Percentiles rank a stretch among this genome's conserved stretches.
Evolutionary conservation across 2,329 filamentous ascomycete genomes (phyloP).

Genomic region (Pseudocercospora cruenta): DNA sequence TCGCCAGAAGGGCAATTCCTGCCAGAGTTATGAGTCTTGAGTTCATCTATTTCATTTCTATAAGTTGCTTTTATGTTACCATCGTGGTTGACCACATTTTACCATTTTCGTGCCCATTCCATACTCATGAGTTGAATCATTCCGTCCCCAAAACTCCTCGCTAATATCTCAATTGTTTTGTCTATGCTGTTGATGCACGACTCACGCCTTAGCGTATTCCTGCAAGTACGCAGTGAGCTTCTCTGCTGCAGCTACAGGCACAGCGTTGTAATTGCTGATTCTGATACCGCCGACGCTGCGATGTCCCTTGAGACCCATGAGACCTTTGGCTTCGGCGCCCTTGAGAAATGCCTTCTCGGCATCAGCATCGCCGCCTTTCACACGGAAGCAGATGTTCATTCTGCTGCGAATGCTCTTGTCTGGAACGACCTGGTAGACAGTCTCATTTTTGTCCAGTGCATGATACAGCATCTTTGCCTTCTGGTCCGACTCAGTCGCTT

Average conservation of each 20-base stretch:
- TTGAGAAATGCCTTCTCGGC: slow-evolving; percentile 81
- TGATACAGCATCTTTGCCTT: slow-evolving; percentile 80
- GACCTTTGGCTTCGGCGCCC: slow-evolving; percentile 66
- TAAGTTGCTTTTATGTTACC: neutral
- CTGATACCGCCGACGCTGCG: slow-evolving; percentile 84
- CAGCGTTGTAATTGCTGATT: slow-evolving; percentile 86
- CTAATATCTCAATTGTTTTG: neutral
- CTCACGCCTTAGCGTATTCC: slow-evolving; percentile 53
- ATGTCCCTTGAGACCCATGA: slow-evolving; percentile 87
- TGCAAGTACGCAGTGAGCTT: slow-evolving; percentile 69
- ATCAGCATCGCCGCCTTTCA: slow-evolving; percentile 47
- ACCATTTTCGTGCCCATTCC: neutral
- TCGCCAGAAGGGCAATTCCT: too few species aligned
- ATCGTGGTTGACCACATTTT: neutral
- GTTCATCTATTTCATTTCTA: too few species aligned
- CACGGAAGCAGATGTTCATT: slow-evolving; percentile 84
- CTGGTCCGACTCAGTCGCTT: slow-evolving; percentile 71
- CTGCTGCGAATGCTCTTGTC: slow-evolving; percentile 75
- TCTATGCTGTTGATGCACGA: neutral
- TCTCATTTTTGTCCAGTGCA: slow-evolving; percentile 72
- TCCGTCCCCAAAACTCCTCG: slow-evolving; percentile 3
- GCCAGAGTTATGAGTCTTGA: neutral
- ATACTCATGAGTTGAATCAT: slow-evolving; percentile 7
- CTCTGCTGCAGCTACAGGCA: slow-evolving; percentile 68
- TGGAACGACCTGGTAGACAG: slow-evolving; percentile 78